A percentile compares a stretch with the other conserved stretches of the same genome.
These are phyloP conservation scores for Crithidia acanthocephali DNA, from an alignment of 208 protist genomes.

Conservation along the genomic window DNA sequence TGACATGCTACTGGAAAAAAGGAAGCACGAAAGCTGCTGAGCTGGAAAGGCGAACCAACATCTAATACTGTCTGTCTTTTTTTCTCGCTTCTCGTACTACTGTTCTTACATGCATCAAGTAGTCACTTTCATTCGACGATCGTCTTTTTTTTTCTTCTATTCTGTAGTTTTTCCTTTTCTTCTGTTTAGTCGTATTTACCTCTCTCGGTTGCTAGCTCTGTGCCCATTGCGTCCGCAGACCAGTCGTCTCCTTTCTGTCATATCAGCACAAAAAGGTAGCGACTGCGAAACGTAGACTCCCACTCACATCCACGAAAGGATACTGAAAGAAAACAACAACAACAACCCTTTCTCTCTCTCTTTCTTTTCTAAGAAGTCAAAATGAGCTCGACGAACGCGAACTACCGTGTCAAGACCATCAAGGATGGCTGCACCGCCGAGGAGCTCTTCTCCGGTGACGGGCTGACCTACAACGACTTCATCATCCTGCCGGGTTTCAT, in stretches of 20 bases:
- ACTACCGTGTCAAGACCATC: constrained; percentile 80
- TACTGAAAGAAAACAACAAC: too few species aligned
- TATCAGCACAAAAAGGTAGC: not conserved
- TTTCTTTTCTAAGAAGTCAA: not conserved
- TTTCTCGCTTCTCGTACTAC: not conserved
- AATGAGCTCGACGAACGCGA: constrained; percentile 40
- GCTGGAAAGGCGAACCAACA: too few species aligned
- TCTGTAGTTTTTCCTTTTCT: not conserved
- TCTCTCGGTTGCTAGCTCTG: not conserved
- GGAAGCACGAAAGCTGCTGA: too few species aligned
- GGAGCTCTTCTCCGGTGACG: constrained; percentile 84
- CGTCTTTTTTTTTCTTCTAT: not conserved
- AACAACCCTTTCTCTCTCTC: constrained; percentile 5
- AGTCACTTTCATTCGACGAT: not conserved
- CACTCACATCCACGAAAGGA: too few species aligned
- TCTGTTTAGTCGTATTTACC: not conserved
- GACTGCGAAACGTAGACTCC: not conserved
- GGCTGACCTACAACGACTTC: constrained; percentile 95
- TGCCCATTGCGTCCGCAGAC: not conserved
- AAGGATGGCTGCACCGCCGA: constrained; percentile 86
- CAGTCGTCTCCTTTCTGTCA: not conserved
- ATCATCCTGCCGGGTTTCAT: constrained; percentile 96
- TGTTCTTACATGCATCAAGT: too few species aligned
- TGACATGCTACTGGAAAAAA: too few species aligned
- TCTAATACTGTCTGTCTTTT: too few species aligned